phyloP scores from a whole-genome alignment of 192 early-diverging fungal species.

The Coemansia sp. region DNA sequence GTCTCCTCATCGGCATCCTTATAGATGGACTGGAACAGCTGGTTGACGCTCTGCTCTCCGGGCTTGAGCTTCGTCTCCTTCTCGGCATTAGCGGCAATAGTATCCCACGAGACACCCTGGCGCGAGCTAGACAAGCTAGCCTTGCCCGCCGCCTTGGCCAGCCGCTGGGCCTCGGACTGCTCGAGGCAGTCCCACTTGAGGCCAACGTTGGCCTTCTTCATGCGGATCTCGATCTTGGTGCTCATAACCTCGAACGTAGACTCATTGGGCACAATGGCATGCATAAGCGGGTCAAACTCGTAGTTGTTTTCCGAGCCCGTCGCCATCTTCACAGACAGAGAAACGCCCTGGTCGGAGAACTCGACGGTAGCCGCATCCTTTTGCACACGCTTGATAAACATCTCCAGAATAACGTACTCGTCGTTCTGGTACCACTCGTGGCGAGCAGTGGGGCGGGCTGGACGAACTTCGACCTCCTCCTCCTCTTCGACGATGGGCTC shows the following conservation, averaged over 20 bases:
- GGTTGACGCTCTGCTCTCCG: conserved; percentile 88
- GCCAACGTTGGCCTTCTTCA: conserved; percentile 80
- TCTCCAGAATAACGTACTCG: conserved; percentile 76
- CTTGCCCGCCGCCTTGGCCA: conserved; percentile 36
- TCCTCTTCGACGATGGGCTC: conserved; percentile 13
- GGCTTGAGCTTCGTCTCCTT: conserved; percentile 81
- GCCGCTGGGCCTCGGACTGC: conserved; percentile 52
- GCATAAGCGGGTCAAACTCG: conserved; percentile 89
- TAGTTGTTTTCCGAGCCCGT: conserved; percentile 84
- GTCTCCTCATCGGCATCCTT: conserved; percentile 87
- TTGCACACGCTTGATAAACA: conserved; percentile 90
- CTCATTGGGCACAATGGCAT: conserved; percentile 72
- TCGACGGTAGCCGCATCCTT: conserved; percentile 71
- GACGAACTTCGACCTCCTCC: conserved; percentile 8
- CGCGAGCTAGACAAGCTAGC: conserved; percentile 58
- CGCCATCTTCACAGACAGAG: conserved; percentile 82
- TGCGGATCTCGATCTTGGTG: conserved; percentile 93
- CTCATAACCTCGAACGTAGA: conserved; percentile 77
- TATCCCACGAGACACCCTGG: conserved; percentile 82
- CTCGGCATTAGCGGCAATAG: conserved; percentile 71
- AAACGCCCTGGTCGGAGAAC: conserved; percentile 65
- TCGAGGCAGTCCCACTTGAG: conserved; percentile 82
- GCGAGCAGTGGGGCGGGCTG: conserved; percentile 53
- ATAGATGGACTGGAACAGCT: conserved; percentile 93
- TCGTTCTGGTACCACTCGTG: conserved; percentile 99